Evolutionary conservation across 139 green algal genomes (phyloP), one percentile per base, ranked within the genome.

Genomic region (Closterium sp.): DNA sequence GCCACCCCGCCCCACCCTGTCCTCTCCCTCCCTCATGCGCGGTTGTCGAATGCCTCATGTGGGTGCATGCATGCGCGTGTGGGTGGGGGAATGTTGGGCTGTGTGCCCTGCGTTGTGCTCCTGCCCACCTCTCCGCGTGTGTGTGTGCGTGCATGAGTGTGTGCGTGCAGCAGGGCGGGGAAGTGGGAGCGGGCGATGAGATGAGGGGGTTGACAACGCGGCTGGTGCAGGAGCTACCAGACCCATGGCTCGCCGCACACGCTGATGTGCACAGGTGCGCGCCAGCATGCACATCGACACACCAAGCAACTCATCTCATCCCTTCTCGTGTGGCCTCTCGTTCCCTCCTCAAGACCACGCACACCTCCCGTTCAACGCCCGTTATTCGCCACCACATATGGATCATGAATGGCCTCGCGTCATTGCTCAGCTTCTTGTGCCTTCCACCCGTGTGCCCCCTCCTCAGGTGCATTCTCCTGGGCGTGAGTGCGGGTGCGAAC

Each of bases 231-330:
- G 90, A 93, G 62, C n/a, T 93, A n/a, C 30, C 70, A 31, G 90
- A 93, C 31, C 90, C 90, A 0, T 93, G 90, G 90, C 90, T 93
- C 22, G 86, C 62, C 32, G 87, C 87, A 28, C 90, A 93, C 9
- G 90, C 90, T 30, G 90, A 93, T 32, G 50, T 93, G 45, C 84
- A 31, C 30, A 90, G 90, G 90, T 93, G 89, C 89, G 32, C 17
- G 86, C 86, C 11, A 13, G 22, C 85, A 32, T 87, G 28, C 1
- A 9, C n/a, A 87, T 87, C 1, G 10, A 32, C 28, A 0, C 85
- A 31, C 87, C 45, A 86, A 86, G n/a, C 29, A 9, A 87, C 88
- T 90, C 88, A 22, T 90, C 1, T 90, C 88, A 28, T 73, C 29
- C 88, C 0, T 27, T 28, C 45, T 88, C 88, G 13, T 21, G n/a